Percentiles rank a stretch among this genome's conserved stretches.
These are phyloP conservation scores for Huntiella savannae DNA, from an alignment of 2,329 filamentous ascomycete genomes.

Conservation along the genomic window DNA sequence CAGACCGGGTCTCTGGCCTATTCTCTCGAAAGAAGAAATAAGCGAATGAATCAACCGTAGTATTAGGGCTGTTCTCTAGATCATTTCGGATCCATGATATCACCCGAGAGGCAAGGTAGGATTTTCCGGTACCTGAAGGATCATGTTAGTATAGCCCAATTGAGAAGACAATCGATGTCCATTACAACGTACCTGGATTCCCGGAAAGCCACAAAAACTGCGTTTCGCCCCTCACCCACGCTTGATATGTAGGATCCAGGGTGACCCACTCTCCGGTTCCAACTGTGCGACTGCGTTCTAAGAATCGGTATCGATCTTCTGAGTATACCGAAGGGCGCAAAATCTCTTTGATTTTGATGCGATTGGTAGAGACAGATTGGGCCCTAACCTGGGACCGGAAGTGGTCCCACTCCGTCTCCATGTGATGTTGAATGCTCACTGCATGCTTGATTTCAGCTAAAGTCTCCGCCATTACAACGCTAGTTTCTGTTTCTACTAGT, in stretches of 20 bases:
- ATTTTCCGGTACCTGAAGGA: conserved; percentile 24
- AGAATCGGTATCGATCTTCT: conserved; percentile 23
- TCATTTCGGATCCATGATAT: conserved; percentile 22
- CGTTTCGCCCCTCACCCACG: conserved; percentile 22
- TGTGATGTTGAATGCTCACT: conserved; percentile 18
- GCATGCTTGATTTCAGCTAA: conserved; percentile 22
- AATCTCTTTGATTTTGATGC: conserved; percentile 22
- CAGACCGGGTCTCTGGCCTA: conserved; percentile 25
- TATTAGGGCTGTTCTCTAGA: conserved; percentile 15
- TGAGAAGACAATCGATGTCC: not conserved
- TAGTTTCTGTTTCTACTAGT: conserved; percentile 23
- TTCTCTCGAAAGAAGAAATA: conserved; percentile 32
- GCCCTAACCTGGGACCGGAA: conserved; percentile 20
- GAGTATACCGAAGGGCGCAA: conserved; percentile 25
- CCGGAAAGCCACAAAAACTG: conserved; percentile 26
- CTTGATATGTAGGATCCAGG: conserved; percentile 20
- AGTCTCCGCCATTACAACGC: conserved; percentile 26
- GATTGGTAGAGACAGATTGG: conserved; percentile 17
- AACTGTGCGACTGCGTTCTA: conserved; percentile 22
- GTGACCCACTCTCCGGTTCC: conserved; percentile 29
- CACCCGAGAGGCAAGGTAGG: conserved; percentile 24
- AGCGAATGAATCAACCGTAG: conserved; percentile 16
- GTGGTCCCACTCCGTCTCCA: conserved; percentile 19
- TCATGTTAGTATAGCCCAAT: not conserved
- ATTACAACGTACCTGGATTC: conserved; percentile 19